Evolutionary conservation across 257 asterid genomes (phyloP).

Genomic region (Solanum medicagineum): DNA sequence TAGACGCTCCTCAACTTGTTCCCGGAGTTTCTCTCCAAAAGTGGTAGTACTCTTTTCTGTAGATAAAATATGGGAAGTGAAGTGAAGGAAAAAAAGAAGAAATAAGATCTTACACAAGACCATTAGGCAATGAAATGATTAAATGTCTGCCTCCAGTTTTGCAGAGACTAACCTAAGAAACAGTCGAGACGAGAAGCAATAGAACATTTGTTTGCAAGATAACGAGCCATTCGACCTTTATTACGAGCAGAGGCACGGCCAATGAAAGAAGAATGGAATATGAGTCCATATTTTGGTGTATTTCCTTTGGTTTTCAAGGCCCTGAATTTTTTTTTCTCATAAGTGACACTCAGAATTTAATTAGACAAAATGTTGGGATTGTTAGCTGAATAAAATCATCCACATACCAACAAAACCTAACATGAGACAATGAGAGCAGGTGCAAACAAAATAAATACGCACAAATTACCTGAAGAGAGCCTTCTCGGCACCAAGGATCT

Average conservation of each 20-base stretch:
- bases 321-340: constrained; percentile 22
- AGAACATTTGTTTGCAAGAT: constrained; percentile 97
- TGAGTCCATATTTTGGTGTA: constrained; percentile 97
- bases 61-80: neutral
- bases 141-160: neutral
- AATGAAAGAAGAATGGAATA: constrained; percentile 94
- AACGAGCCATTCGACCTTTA: constrained; percentile 98
- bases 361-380: neutral
- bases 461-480: constrained; percentile 73
- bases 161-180: constrained; percentile 46
- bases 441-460: neutral
- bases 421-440: neutral
- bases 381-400: neutral
- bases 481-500: constrained; percentile 97
- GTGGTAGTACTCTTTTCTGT: constrained; percentile 63
- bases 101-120: neutral
- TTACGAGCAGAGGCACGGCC: constrained; percentile 93
- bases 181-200: constrained; percentile 96
- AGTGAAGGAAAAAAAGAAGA: neutral
- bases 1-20: constrained; percentile 95
- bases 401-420: neutral
- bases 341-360: neutral
- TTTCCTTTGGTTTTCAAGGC: constrained; percentile 89
- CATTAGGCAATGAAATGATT: neutral
- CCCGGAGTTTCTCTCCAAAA: constrained; percentile 92